Percentiles rank a stretch among this genome's conserved stretches.
Evolutionary conservation across 208 protist species (phyloP).

Genomic region (Trypanosoma grayi): DNA sequence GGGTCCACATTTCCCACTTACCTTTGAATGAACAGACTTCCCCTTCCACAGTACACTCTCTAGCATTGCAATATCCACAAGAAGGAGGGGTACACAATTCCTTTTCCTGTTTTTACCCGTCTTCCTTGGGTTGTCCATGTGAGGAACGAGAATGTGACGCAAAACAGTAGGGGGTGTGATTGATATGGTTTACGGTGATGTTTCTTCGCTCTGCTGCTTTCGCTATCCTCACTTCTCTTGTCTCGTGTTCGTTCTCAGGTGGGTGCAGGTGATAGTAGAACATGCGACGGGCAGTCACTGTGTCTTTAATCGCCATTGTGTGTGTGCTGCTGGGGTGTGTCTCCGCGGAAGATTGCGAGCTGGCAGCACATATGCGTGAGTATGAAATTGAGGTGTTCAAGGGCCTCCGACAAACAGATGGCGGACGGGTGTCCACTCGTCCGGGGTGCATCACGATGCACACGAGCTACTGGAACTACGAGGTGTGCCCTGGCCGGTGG

Average conservation of each 20-base stretch:
- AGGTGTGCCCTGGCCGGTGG: constrained; percentile 36
- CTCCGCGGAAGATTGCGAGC: constrained; percentile 9
- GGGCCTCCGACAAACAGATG: not conserved
- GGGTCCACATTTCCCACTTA: no score
- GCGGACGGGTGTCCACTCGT: not conserved
- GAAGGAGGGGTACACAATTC: no score
- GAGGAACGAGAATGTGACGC: no score
- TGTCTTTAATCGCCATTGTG: not conserved
- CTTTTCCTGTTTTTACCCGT: no score
- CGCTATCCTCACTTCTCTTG: not conserved
- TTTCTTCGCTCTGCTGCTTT: not conserved
- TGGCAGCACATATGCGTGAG: constrained; percentile 17
- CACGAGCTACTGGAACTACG: constrained; percentile 23
- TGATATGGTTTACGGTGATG: not conserved
- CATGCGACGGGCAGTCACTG: not conserved
- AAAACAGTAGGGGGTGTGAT: not conserved
- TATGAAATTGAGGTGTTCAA: constrained; percentile 17
- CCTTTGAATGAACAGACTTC: no score
- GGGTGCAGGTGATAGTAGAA: not conserved
- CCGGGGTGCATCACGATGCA: constrained; percentile 6
- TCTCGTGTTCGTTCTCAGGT: not conserved
- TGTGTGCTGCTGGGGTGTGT: constrained; percentile 10
- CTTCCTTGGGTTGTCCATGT: no score
- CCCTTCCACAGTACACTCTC: no score
- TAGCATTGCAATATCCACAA: no score